phyloP scores from a whole-genome alignment of 768 basidiomycete genomes.

The Boletus bicolor region DNA sequence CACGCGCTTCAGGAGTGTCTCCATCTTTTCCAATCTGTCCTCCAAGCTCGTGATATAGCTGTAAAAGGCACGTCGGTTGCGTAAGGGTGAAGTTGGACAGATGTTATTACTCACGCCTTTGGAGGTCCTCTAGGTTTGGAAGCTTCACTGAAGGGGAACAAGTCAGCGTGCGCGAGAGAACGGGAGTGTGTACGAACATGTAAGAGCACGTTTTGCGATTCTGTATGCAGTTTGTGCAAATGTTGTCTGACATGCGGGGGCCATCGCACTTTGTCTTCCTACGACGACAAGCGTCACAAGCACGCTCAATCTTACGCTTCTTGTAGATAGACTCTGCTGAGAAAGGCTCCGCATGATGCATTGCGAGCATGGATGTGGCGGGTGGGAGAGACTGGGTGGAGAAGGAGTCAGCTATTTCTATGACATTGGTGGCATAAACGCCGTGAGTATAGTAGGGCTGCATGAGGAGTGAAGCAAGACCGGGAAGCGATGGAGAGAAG shows the following conservation, averaged over 20 bases:
- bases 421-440: constrained; percentile 22
- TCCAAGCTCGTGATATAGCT: constrained; percentile 61
- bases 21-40: constrained; percentile 55
- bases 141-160: constrained; percentile 42
- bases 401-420: constrained; percentile 25
- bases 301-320: constrained; percentile 50
- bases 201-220: constrained; percentile 56
- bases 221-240: constrained; percentile 58
- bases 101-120: constrained; percentile 50
- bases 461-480: constrained; percentile 10
- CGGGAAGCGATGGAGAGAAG: neutral
- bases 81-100: neutral
- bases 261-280: constrained; percentile 64
- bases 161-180: constrained; percentile 1
- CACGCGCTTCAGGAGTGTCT: constrained; percentile 52
- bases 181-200: constrained; percentile 39
- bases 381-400: neutral
- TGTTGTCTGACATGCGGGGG: constrained; percentile 44
- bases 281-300: constrained; percentile 58
- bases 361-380: constrained; percentile 9
- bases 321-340: constrained; percentile 26
- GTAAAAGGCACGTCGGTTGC: neutral
- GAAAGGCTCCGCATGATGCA: constrained; percentile 2
- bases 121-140: constrained; percentile 66
- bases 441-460: constrained; percentile 17